Base-by-base conservation (phyloP, 208 protist species). In the Strigomonas culicis region DNA sequence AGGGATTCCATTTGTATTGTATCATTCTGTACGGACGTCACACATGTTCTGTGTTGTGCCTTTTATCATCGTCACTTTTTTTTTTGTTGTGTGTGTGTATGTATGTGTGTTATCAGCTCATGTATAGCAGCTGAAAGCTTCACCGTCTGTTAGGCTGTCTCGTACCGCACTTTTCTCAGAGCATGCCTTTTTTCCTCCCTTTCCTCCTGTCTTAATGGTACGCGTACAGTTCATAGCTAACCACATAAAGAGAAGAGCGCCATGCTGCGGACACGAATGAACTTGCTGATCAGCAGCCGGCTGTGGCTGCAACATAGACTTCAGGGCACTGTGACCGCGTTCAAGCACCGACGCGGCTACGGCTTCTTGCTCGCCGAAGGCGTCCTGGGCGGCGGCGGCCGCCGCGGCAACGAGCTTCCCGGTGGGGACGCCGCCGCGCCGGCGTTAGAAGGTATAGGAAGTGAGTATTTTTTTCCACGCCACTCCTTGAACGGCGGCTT, bases 331-430 rank as follows among this genome's bases (percentile, higher is more conserved):
- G 80, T 94, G 10, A 79, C 77, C 0, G 84, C 71, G 19, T 94
- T 91, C 61, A 94, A 86, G 73, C 84, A 94, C 64, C 83, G 87
- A n/a, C 78, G 84, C 19, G 87, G 87, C 44, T 94, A 91, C 61
- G 87, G 87, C n/a, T 94, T 94, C 70, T 51, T 94, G 0, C 50
- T 84, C 6, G 82, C 78, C 8, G 68, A 89, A 41, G 82, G 81
- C 34, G 22, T 80, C 19, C 63, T 71, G 28, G 13, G 58, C 22
- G 28, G 66, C 22, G 27, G 24, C 27, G 7, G 4, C 58, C 19
- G 32, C 53, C 17, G 25, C 19, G 31, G n/a, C n/a, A 7, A 4
- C 4, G 61, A 47, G n/a, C 41, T 21, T 11, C 41, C 15, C 10
- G 46, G 36, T 8, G 22, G 46, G 39, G 21, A 17, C 2, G 59